These are phyloP conservation scores for Zygoascus sp. DNA, from an alignment of 1,139 yeast genomes.

Conservation along the genomic window DNA sequence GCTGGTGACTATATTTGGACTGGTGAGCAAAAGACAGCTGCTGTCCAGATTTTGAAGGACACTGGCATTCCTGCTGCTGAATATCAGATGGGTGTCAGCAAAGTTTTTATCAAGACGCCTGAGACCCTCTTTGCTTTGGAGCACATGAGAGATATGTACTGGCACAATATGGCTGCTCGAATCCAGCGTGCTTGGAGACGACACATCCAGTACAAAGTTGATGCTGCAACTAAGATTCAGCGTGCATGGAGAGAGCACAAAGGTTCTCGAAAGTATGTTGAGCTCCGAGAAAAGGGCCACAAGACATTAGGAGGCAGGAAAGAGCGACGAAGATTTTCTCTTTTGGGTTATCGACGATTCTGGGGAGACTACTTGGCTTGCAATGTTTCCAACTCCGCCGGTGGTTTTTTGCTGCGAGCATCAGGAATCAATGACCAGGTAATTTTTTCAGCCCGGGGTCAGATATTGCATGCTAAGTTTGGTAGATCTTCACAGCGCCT, in stretches of 20 bases:
- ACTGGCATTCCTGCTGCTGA: constrained; percentile 78
- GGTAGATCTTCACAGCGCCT: constrained; percentile 87
- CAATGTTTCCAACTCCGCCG: constrained; percentile 61
- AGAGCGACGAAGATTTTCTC: constrained; percentile 84
- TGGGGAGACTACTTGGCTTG: constrained; percentile 93
- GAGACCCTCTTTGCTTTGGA: constrained; percentile 94
- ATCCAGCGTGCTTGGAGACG: constrained; percentile 97
- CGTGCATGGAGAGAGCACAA: constrained; percentile 75
- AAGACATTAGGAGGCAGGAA: constrained; percentile 66
- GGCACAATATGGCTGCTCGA: constrained; percentile 98
- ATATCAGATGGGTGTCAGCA: constrained; percentile 90
- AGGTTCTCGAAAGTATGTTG: constrained; percentile 74
- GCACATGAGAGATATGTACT: constrained; percentile 93
- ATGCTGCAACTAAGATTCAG: constrained; percentile 82
- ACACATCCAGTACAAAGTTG: constrained; percentile 72
- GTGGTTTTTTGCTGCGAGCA: constrained; percentile 56
- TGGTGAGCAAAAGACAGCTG: constrained; percentile 83
- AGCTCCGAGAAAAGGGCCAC: constrained; percentile 80
- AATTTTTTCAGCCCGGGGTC: constrained; percentile 79
- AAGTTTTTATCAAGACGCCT: constrained; percentile 94
- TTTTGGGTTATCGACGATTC: constrained; percentile 85
- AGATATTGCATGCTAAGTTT: constrained; percentile 74
- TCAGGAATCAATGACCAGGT: constrained; percentile 67
- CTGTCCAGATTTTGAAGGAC: constrained; percentile 68
- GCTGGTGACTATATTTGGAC: constrained; percentile 98